phyloP scores from a whole-genome alignment of 1,139 yeast genomes.

The Yarrowia galli region DNA sequence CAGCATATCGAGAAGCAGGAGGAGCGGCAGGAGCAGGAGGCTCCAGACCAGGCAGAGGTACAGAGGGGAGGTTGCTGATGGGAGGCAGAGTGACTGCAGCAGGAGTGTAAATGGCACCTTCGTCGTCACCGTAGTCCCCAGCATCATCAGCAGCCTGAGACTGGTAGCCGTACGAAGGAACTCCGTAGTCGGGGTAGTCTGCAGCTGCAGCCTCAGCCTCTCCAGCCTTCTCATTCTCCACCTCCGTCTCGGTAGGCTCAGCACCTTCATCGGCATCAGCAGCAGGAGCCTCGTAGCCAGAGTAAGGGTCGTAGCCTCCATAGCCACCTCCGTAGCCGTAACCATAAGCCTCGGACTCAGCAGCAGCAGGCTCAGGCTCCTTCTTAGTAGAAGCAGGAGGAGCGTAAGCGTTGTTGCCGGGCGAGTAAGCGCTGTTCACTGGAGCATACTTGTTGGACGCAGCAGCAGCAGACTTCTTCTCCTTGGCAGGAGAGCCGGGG shows the following conservation, averaged over 20 bases:
- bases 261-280: slow-evolving; percentile 2
- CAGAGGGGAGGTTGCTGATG: slow-evolving; percentile 19
- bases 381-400: slow-evolving; percentile 25
- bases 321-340: slow-evolving; percentile 20
- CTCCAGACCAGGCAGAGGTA: slow-evolving; percentile 33
- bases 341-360: slow-evolving; percentile 6
- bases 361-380: slow-evolving; percentile 28
- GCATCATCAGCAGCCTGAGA: slow-evolving; percentile 40
- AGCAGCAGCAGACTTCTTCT: slow-evolving; percentile 16
- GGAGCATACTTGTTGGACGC: slow-evolving; percentile 35
- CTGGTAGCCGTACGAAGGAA: slow-evolving; percentile 44
- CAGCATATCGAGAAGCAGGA: slow-evolving; percentile 19
- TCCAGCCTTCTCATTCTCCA: slow-evolving; percentile 38
- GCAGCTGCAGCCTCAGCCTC: slow-evolving; percentile 42
- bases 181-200: slow-evolving; percentile 44
- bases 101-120: slow-evolving; percentile 36
- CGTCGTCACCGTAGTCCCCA: slow-evolving; percentile 40
- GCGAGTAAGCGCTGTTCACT: slow-evolving; percentile 9
- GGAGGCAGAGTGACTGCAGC: slow-evolving; percentile 35
- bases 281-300: slow-evolving; percentile 29
- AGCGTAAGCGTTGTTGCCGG: slow-evolving; percentile 11
- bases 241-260: slow-evolving; percentile 11
- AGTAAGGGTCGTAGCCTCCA: slow-evolving; percentile 42
- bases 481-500: slow-evolving; percentile 17
- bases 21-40: slow-evolving; percentile 7